Percentiles rank a stretch among this genome's conserved stretches.
phyloP scores from a whole-genome alignment of 140 eudicot species.

The Eryngium alpinum region DNA sequence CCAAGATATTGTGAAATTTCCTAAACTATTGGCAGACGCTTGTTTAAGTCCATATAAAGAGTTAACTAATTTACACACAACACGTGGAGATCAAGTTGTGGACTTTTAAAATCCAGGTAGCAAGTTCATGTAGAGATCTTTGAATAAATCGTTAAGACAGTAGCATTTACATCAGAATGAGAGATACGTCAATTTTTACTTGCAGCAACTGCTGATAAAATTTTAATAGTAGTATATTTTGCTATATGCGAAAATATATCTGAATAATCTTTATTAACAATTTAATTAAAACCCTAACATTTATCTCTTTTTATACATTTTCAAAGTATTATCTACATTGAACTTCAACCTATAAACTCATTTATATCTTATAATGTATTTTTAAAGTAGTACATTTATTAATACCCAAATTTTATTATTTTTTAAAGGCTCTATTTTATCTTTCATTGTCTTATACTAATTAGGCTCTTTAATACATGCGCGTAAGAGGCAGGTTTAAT shows the following conservation, averaged over 20 bases:
- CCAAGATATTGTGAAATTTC: background rate
- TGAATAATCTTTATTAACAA: background rate
- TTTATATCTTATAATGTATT: background rate
- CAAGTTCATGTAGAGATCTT: background rate
- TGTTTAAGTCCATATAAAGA: too few relatives aligned
- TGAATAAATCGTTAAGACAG: background rate
- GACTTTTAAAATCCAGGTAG: background rate
- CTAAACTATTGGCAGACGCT: background rate
- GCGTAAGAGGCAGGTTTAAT: background rate
- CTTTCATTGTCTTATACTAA: background rate
- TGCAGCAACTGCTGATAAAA: background rate
- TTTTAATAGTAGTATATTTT: background rate
- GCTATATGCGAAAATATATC: background rate
- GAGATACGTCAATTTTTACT: background rate
- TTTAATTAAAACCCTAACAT: background rate
- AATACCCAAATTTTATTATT: too few relatives aligned
- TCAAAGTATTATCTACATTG: background rate
- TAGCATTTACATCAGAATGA: background rate
- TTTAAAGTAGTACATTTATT: background rate
- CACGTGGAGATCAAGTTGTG: background rate
- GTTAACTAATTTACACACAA: background rate
- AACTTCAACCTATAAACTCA: background rate
- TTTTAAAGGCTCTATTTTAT: background rate
- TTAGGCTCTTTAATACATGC: background rate
- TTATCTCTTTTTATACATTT: too few relatives aligned